These are phyloP conservation scores for Talaromyces sp. DNA, from an alignment of 2,329 filamentous ascomycete species.

Conservation along the genomic window DNA sequence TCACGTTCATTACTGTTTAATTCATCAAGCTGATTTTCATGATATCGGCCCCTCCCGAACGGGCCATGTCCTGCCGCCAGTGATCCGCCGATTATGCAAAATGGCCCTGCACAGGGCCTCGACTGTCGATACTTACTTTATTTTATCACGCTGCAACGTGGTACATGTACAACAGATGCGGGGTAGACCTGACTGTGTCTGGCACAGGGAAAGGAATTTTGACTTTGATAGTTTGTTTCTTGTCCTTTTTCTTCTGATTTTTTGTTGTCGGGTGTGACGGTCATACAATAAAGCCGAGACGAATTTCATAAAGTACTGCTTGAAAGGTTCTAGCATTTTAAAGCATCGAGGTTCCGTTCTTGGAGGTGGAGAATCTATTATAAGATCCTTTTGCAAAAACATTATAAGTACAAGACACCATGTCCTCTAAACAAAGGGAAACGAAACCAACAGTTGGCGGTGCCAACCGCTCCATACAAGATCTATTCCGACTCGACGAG, in stretches of 20 bases:
- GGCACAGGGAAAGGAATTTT: background rate
- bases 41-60: background rate
- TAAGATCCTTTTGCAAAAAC: background rate
- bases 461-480: background rate
- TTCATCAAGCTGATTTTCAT: background rate
- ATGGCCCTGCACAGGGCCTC: background rate
- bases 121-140: background rate
- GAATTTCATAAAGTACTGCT: too few relatives aligned
- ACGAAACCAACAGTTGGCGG: background rate
- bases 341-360: background rate
- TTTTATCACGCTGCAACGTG: background rate
- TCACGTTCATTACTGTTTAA: background rate
- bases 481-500: background rate
- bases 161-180: background rate
- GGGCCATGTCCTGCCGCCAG: background rate
- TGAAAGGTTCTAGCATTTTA: background rate
- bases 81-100: background rate
- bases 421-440: background rate
- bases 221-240: background rate
- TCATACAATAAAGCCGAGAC: too few relatives aligned
- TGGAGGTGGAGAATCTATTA: background rate
- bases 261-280: too few relatives aligned
- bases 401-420: background rate
- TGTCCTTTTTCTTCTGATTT: background rate
- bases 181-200: background rate